Evolutionary conservation across 768 basidiomycete genomes (phyloP).

Genomic region (Cytidiella melzeri): DNA sequence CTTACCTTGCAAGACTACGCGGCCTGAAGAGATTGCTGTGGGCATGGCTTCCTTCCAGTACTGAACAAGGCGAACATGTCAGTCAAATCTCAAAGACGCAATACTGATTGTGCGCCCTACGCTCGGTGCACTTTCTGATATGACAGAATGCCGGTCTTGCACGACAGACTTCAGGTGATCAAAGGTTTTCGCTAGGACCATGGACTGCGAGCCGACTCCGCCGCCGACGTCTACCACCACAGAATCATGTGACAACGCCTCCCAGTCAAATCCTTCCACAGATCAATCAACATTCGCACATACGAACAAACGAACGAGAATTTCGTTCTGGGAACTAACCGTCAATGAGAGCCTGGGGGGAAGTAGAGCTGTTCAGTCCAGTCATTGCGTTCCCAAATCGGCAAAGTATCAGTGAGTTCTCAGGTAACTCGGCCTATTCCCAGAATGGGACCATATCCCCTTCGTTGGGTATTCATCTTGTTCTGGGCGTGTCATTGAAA

Average conservation of each 20-base stretch:
- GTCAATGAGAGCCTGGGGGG: constrained; percentile 3
- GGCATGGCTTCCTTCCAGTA: constrained; percentile 5
- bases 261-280: constrained; percentile 25
- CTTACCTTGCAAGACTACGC: constrained; percentile 3
- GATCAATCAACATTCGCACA: neutral
- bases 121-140: constrained; percentile 6
- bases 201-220: constrained; percentile 22
- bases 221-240: constrained; percentile 32
- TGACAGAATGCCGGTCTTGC: constrained; percentile 25
- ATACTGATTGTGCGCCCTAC: no score
- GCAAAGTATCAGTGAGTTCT: constrained; percentile 5
- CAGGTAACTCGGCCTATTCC: constrained; percentile 8
- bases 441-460: no score
- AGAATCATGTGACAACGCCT: constrained; percentile 12
- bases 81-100: no score
- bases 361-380: neutral
- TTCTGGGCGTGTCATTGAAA: no score
- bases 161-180: constrained; percentile 24
- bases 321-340: neutral
- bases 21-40: neutral
- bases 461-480: no score
- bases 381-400: neutral
- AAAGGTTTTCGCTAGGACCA: constrained; percentile 18
- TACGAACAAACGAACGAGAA: neutral
- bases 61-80: neutral